phyloP scores from a whole-genome alignment of 1,284 basidiomycete species.

The Leucoagaricus sp. region DNA sequence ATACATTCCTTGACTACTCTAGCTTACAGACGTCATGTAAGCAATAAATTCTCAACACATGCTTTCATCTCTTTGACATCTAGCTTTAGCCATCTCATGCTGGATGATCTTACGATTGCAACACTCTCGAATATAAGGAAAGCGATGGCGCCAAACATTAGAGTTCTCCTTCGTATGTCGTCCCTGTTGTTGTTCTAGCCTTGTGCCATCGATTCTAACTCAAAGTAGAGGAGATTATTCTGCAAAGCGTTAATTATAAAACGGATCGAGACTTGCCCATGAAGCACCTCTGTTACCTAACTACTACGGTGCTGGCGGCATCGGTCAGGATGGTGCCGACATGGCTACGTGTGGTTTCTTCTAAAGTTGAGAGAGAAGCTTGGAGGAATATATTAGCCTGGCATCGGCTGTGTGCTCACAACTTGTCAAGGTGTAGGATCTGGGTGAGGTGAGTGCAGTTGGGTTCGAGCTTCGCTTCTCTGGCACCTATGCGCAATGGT shows the following conservation, averaged over 20 bases:
- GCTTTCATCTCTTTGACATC: not conserved
- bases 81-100: constrained; percentile 27
- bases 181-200: not conserved
- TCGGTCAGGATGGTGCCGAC: constrained; percentile 35
- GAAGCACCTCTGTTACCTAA: constrained; percentile 38
- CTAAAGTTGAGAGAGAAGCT: constrained; percentile 33
- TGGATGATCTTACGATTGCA: constrained; percentile 21
- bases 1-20: not conserved
- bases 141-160: constrained; percentile 28
- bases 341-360: constrained; percentile 32
- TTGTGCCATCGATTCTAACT: not conserved
- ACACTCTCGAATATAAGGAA: constrained; percentile 26
- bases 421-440: constrained; percentile 33
- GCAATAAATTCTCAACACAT: not conserved
- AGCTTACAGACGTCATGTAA: constrained; percentile 24
- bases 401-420: constrained; percentile 26
- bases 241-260: constrained; percentile 21
- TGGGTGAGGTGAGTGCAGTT: constrained; percentile 32
- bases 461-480: too few species aligned
- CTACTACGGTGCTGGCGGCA: constrained; percentile 34
- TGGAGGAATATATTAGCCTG: constrained; percentile 26
- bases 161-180: constrained; percentile 28
- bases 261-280: constrained; percentile 13
- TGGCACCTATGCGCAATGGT: too few species aligned
- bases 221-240: constrained; percentile 24